Conservation (phyloP, 1,284 basidiomycete species). For the Singerocomus inundabilis region DNA sequence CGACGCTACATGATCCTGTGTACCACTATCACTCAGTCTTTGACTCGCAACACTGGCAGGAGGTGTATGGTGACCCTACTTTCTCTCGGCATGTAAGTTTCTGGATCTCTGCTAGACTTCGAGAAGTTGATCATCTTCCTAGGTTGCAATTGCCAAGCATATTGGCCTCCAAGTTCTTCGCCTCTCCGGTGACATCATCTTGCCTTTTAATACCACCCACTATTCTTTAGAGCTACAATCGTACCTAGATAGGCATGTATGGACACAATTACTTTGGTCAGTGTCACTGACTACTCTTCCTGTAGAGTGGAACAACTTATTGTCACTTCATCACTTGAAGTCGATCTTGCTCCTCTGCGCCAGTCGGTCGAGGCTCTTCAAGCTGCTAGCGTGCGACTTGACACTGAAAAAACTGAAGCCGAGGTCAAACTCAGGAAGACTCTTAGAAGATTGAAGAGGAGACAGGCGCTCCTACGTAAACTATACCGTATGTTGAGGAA, state of each 20-base stretch:
- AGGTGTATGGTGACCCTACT: constrained; percentile 69
- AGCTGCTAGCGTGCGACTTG: constrained; percentile 51
- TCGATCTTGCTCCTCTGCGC: constrained; percentile 38
- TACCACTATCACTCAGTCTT: constrained; percentile 81
- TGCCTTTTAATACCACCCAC: constrained; percentile 77
- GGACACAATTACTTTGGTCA: background rate
- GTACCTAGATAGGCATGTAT: constrained; percentile 48
- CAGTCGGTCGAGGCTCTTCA: constrained; percentile 52
- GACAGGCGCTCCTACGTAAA: constrained; percentile 4
- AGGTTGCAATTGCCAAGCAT: constrained; percentile 68
- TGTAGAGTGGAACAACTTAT: constrained; percentile 36
- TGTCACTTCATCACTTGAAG: constrained; percentile 19
- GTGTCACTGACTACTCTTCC: background rate
- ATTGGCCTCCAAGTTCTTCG: constrained; percentile 63
- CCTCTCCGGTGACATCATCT: constrained; percentile 54
- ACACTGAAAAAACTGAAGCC: constrained; percentile 48
- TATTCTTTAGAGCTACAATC: constrained; percentile 54
- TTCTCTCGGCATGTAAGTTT: constrained; percentile 62
- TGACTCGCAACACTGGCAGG: constrained; percentile 72
- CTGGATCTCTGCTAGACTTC: background rate
- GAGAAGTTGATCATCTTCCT: constrained; percentile 2
- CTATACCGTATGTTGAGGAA: constrained; percentile 22
- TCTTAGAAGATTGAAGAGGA: constrained; percentile 31
- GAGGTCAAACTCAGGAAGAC: constrained; percentile 37
- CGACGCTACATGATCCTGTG: constrained; percentile 53